Evolutionary conservation across 371 early-diverging fungal species (phyloP).

Genomic region (Rhizopus sp.): DNA sequence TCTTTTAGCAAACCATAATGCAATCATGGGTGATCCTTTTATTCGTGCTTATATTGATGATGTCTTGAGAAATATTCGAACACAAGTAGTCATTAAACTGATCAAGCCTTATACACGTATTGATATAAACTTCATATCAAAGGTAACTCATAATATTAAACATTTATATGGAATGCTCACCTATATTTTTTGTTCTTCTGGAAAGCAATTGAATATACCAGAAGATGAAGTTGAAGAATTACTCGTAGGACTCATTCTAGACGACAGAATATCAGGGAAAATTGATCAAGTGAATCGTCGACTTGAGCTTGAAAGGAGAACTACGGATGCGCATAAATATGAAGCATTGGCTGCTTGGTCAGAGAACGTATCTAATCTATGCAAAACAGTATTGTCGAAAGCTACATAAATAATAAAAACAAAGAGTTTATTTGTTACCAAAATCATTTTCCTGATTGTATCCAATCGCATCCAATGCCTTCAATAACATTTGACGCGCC

Average conservation of each 20-base stretch:
- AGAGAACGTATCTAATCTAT: constrained; percentile 59
- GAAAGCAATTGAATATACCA: constrained; percentile 76
- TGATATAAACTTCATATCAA: constrained; percentile 75
- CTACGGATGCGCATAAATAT: constrained; percentile 68
- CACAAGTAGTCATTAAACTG: constrained; percentile 81
- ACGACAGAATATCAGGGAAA: constrained; percentile 77
- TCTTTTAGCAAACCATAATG: constrained; percentile 59
- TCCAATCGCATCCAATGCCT: constrained; percentile 65
- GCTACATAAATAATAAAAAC: constrained; percentile 36
- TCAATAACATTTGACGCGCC: constrained; percentile 80
- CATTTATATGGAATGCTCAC: neutral
- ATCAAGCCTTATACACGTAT: constrained; percentile 93
- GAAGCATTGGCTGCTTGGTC: constrained; percentile 79
- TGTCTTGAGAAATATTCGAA: constrained; percentile 86
- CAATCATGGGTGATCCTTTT: constrained; percentile 90
- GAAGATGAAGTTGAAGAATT: constrained; percentile 81
- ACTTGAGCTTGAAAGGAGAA: constrained; percentile 68
- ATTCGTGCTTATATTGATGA: constrained; percentile 89
- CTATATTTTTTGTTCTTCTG: neutral
- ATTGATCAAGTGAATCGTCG: constrained; percentile 86
- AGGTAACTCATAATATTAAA: constrained; percentile 45
- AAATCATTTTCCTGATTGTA: constrained; percentile 48
- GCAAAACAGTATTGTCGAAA: constrained; percentile 65
- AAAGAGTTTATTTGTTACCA: constrained; percentile 9
- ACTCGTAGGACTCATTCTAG: constrained; percentile 83